Percentiles rank a stretch among this genome's conserved stretches.
phyloP scores from a whole-genome alignment of 208 protist species.

The Wallacemonas sp. region DNA sequence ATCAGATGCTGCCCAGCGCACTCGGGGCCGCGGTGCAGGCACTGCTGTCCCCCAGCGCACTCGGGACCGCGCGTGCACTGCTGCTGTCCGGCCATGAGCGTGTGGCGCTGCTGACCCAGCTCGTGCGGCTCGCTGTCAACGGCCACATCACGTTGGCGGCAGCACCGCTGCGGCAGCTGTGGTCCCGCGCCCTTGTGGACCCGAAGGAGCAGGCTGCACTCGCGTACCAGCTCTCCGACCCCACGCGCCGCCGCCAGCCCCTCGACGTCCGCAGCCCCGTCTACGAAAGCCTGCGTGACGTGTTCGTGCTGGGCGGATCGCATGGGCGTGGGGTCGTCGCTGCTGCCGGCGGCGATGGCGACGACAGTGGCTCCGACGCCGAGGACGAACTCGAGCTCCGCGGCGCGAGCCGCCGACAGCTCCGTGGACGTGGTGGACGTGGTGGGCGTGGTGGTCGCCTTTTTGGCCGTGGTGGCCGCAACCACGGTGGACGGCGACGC shows the following conservation, averaged over 20 bases:
- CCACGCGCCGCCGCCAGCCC: slow-evolving; percentile 28
- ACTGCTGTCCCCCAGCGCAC: neutral
- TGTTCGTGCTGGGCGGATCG: slow-evolving; percentile 27
- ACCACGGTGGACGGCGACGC: neutral
- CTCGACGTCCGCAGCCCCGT: slow-evolving; percentile 38
- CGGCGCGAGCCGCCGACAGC: slow-evolving; percentile 11
- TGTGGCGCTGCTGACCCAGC: slow-evolving; percentile 31
- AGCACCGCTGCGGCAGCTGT: slow-evolving; percentile 18
- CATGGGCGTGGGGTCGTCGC: neutral
- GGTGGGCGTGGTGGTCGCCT: slow-evolving; percentile 6
- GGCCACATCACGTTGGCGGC: slow-evolving; percentile 8
- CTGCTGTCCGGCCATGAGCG: slow-evolving; percentile 1
- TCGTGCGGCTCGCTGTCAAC: slow-evolving; percentile 46
- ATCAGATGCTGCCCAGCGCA: neutral
- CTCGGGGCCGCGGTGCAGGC: neutral
- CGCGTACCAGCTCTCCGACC: slow-evolving; percentile 30
- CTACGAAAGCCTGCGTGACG: slow-evolving; percentile 27
- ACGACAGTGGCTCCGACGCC: neutral
- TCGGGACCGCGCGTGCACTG: neutral
- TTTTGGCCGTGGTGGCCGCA: slow-evolving; percentile 2
- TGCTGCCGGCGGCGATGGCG: neutral
- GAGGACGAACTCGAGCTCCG: slow-evolving; percentile 3
- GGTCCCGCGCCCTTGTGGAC: slow-evolving; percentile 23
- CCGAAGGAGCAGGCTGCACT: slow-evolving; percentile 17
- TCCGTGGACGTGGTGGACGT: neutral